Evolutionary conservation across 2,329 filamentous ascomycete species (phyloP), one percentile per base, ranked within the genome.

Genomic region (Botrytis medusae): DNA sequence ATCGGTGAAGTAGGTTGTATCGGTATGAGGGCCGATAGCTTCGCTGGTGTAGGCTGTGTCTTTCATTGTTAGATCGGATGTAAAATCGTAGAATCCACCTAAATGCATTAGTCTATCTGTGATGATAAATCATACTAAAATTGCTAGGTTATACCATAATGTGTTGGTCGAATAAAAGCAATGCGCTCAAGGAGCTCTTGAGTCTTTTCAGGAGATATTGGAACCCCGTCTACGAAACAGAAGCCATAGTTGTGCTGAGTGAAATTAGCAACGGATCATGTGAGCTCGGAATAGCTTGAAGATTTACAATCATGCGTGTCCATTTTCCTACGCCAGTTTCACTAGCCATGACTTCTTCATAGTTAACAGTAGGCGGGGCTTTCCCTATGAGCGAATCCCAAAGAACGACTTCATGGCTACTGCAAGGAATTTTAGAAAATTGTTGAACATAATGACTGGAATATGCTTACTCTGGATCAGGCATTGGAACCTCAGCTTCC

Each of bases 1-100:
- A 76, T 98, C 95, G 34, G 90, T 94, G 83, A 98, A 98, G 83
- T 99, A 98, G 1, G 95, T 97, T 10, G 90, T 98, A 83, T 99
- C 96, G 1, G 95, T 98, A 82, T 99, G 96, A 0, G 93, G 91
- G 32, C 90, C 89, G 4, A 99, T 88, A 1, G 91, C 90, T 69
- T 73, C 65, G 14, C 57, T 94, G 2, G 95, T 98, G 84, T 98
- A 99, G 5, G 94, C 94, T 2, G 93, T 97, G 79, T 97, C 94
- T 76, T 95, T 95, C 80, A 92, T 92, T 42, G 93, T 91, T 37
- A 98, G 87, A 82, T 98, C 93, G 8, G 95, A 92, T 0, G 93
- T 93, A 82, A 98, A 98, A 82, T 98, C 95, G 85, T 91, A 93
- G 82, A 93, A 93, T 42, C 87, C 90, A 75, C 90, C 87, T 85